Evolutionary conservation across 129 eudicot genomes (phyloP), one percentile per base, ranked within the genome.

Genomic region (Logfia minima): DNA sequence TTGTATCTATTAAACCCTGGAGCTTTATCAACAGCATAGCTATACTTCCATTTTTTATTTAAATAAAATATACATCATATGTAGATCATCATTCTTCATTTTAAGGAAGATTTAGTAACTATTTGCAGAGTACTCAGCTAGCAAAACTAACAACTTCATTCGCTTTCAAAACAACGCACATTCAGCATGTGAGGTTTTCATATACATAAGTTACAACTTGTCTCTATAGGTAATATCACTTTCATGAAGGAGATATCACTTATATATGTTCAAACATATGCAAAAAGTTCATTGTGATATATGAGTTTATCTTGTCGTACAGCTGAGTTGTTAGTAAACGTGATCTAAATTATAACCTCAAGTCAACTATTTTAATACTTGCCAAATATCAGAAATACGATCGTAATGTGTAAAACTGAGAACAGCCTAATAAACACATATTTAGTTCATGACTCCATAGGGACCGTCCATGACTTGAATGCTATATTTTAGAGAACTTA

Each of bases 401-500:
- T 21, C 4, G 17, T 14, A 64, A 41, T 41, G 19, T 64, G 23
- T 29, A 29, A 10, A 28, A 28, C 4, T 29, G 19, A 21, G 69
- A 28, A 29, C 11, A 5, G 22, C 9, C 17, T 64, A 28, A 11
- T 29, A 65, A 65, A 28, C 70, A 17, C 70, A 31, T 10, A 65
- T 14, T 26, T 34, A 4, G 18, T 58, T 73, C 21, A 22, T 26
- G 70, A 39, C 45, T 61, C 68, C 39, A 0, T 32, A 74, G 0
- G 68, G 66, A 55, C 53, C 31, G 2, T 9, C 58, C 56, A 61
- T 60, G 9, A 74, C 26, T 11, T 37, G 9, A 60, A 22, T 37
- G 41, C 56, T 64, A 37, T 53, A 66, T 65, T 55, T 66, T 67
- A 45, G 43, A 72, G 7, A 55, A 55, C 92, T 91, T 87, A 94